Evolutionary conservation across 768 basidiomycete species (phyloP), one percentile per base, ranked within the genome.

Genomic region (Royoungia palumana): DNA sequence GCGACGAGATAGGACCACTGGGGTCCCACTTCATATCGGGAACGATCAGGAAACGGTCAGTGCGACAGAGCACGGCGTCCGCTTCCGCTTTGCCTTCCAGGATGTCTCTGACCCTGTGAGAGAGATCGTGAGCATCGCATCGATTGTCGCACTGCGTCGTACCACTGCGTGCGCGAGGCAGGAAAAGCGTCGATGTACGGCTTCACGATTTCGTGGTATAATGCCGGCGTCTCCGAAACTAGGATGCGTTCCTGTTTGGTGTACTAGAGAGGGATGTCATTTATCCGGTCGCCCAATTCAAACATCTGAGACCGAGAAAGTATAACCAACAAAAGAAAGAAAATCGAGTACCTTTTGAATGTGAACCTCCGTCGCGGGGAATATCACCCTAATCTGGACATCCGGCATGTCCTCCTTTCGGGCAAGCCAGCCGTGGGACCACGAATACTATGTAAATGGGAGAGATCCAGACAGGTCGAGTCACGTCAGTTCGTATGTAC

Each of bases 11-110:
- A 0, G 66, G 64, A n/a, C 88, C 55, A 0, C 82, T 88, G 20
- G 83, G 76, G 63, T 98, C 93, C 95, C 95, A 98, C 72, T 97
- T 98, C 82, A 96, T 87, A 69, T 99, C 95, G 0, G 95, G 95
- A 0, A 96, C 69, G 47, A 99, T 83, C 34, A 95, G 56, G 60
- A 88, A 96, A 6, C 77, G 73, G 0, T 78, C 66, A 12, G 75
- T 77, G 2, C 83, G 77, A 60, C 76, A 84, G 17, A 96, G 69
- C 20, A 97, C 66, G 37, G 85, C 82, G 14, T 85, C 78, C 17
- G 78, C 76, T 66, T 97, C 93, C 5, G 89, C 84, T 27, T 71
- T 68, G 8, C 93, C 90, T 0, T 74, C 75, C 5, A 97, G 74
- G 44, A 98, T 88, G 53, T 93, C 85, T 53, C 83, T 78, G 4